Percentiles rank a stretch among this genome's conserved stretches.
phyloP scores from a whole-genome alignment of 78 protist species.

The Monosiga brevicollis region DNA sequence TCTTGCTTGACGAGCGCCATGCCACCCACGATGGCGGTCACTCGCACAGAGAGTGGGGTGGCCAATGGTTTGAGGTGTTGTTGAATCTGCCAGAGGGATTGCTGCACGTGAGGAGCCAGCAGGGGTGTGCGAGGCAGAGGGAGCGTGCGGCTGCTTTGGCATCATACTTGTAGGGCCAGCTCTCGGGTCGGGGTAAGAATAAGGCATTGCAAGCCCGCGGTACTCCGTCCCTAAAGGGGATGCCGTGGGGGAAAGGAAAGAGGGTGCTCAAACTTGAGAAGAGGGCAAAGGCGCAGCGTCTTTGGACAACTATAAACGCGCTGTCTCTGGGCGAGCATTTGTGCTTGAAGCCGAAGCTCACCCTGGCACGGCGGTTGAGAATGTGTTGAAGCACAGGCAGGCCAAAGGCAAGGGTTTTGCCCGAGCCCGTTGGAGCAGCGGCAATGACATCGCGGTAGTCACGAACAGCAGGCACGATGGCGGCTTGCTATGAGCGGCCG shows the following conservation, averaged over 20 bases:
- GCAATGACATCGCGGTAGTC: background rate
- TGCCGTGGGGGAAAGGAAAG: too few species aligned
- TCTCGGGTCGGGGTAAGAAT: conserved; percentile 69
- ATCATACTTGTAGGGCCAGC: conserved; percentile 56
- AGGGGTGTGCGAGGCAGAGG: background rate
- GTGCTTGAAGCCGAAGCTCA: too few species aligned
- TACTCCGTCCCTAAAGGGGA: too few species aligned
- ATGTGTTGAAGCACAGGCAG: conserved; percentile 34
- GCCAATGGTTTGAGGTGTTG: background rate
- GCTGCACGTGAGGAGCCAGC: background rate
- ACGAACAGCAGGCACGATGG: background rate
- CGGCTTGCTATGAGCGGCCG: background rate
- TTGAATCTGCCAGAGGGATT: background rate
- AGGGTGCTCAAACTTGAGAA: too few species aligned
- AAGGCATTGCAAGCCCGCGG: conserved; percentile 21
- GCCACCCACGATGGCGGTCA: conserved; percentile 44
- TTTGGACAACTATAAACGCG: too few species aligned
- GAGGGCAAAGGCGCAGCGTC: too few species aligned
- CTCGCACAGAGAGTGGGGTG: background rate
- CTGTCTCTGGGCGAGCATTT: too few species aligned
- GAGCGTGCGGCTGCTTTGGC: background rate
- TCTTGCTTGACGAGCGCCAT: conserved; percentile 39
- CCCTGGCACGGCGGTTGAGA: too few species aligned
- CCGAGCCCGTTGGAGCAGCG: conserved; percentile 48
- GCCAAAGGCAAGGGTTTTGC: conserved; percentile 66